Base-by-base conservation (phyloP, 208 protist species). In the Crithidia brevicula region DNA sequence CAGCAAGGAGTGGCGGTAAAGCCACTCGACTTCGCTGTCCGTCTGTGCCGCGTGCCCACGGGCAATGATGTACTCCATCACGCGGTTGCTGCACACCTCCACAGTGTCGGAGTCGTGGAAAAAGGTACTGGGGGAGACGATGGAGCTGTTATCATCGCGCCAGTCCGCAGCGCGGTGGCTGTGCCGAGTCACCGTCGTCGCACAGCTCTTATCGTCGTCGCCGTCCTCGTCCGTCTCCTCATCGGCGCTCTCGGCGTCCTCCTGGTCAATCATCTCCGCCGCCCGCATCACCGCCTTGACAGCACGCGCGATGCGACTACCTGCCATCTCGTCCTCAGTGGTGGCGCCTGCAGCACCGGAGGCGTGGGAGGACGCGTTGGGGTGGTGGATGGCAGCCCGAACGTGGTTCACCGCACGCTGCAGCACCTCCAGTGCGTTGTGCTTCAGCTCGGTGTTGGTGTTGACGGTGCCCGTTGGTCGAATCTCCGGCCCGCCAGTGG, bases 21-120 rank as follows among this genome's bases (percentile, higher is more conserved):
- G 71, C 74, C 77, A 86, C n/a, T 58, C 40, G 20, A 94, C 57
- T 31, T 94, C 81, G 50, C 64, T 57, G 53, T 82, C 72, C 25
- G 72, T 82, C 38, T 78, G 77, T 10, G 79, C 81, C 11, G 82
- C 76, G 20, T 71, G 62, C 1, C 77, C 83, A 4, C 46, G 53
- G 8, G 70, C 45, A 22, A 88, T 77, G 43, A 90, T 84, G 64
- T 72, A 72, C 60, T 90, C 84, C 63, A 85, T 69, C 15, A 87
- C 66, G 11, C 70, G 67, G 70, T 90, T 90, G 66, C 62, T 81
- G 60, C 47, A 72, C 58, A 73, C 52, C 58, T 81, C 65, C 7
- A 81, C 42, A 2, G 56, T 27, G 36, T 38, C 25, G 30, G 51
- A 34, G n/a, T 64, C 62, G 47, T 80, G 70, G 34, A 86, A 83